phyloP scores from a whole-genome alignment of 306 rosid species.

The Trichosanthes truncata region DNA sequence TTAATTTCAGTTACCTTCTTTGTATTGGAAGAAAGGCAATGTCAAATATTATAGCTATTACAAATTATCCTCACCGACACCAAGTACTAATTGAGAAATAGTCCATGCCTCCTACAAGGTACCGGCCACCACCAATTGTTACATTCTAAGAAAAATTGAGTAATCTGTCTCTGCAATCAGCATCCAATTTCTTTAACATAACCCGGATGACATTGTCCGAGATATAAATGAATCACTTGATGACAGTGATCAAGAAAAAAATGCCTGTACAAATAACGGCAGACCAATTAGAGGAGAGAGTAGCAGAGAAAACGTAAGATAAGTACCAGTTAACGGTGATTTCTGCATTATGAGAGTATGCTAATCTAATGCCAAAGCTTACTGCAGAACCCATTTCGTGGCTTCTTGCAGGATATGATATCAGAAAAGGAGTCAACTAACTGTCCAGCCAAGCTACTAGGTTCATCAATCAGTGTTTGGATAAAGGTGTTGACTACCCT shows the following conservation, averaged over 20 bases:
- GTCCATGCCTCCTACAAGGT: constrained; percentile 25
- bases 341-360: constrained; percentile 5
- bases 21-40: constrained; percentile 38
- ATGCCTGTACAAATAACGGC: constrained; percentile 67
- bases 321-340: constrained; percentile 22
- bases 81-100: constrained; percentile 28
- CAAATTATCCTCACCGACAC: constrained; percentile 36
- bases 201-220: constrained; percentile 38
- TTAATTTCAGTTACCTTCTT: constrained; percentile 20
- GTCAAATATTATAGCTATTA: constrained; percentile 16
- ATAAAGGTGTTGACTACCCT: constrained; percentile 96
- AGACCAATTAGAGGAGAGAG: constrained; percentile 42
- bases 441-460: constrained; percentile 96
- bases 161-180: constrained; percentile 12
- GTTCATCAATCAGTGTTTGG: constrained; percentile 92
- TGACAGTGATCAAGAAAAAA: constrained; percentile 46
- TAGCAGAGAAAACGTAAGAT: constrained; percentile 10
- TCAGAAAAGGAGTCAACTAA: constrained; percentile 91
- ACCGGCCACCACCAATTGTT: not conserved
- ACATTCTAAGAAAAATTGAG: constrained; percentile 20
- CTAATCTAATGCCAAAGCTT: constrained; percentile 53
- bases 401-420: constrained; percentile 79
- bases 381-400: constrained; percentile 64
- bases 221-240: constrained; percentile 44
- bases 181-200: constrained; percentile 14